Conservation (phyloP, 2,329 filamentous ascomycete genomes). For the Dendryphion nanum region DNA sequence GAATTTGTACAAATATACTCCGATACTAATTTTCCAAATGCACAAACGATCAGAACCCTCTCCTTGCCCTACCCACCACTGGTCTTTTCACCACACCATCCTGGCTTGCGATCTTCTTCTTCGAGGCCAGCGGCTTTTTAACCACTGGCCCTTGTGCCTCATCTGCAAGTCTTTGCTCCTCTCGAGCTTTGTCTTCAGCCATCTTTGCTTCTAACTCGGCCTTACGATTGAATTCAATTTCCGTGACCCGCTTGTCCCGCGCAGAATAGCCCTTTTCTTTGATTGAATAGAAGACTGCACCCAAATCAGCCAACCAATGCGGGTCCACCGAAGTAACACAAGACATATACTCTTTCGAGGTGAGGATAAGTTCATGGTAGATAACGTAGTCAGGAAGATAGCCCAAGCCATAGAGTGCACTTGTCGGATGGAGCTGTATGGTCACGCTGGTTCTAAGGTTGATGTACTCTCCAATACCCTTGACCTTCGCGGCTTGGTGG, state of each 20-base stretch:
- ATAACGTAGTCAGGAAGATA: slow-evolving; percentile 96
- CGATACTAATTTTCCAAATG: no score
- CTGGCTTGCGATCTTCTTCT: slow-evolving; percentile 34
- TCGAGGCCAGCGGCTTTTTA: slow-evolving; percentile 28
- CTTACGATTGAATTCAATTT: slow-evolving; percentile 87
- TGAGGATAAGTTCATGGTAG: slow-evolving; percentile 97
- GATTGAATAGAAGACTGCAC: slow-evolving; percentile 94
- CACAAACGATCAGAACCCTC: slow-evolving; percentile 12
- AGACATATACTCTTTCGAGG: slow-evolving; percentile 96
- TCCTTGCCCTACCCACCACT: slow-evolving; percentile 26
- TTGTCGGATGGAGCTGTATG: slow-evolving; percentile 92
- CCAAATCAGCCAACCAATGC: slow-evolving; percentile 93
- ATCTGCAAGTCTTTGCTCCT: slow-evolving; percentile 53
- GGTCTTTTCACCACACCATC: slow-evolving; percentile 45
- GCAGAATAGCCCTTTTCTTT: slow-evolving; percentile 97
- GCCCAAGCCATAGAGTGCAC: slow-evolving; percentile 85
- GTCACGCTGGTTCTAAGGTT: slow-evolving; percentile 93
- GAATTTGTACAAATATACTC: no score
- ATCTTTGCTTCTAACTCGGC: slow-evolving; percentile 94
- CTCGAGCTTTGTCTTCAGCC: slow-evolving; percentile 75
- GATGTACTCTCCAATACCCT: slow-evolving; percentile 95
- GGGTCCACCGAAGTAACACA: slow-evolving; percentile 95
- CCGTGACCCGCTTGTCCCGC: slow-evolving; percentile 79
- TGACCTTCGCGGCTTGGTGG: slow-evolving; percentile 92
- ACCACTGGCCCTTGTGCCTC: slow-evolving; percentile 32